Evolutionary conservation across 352 stramenopile species (phyloP).

Genomic region (Albugo laibachii): DNA sequence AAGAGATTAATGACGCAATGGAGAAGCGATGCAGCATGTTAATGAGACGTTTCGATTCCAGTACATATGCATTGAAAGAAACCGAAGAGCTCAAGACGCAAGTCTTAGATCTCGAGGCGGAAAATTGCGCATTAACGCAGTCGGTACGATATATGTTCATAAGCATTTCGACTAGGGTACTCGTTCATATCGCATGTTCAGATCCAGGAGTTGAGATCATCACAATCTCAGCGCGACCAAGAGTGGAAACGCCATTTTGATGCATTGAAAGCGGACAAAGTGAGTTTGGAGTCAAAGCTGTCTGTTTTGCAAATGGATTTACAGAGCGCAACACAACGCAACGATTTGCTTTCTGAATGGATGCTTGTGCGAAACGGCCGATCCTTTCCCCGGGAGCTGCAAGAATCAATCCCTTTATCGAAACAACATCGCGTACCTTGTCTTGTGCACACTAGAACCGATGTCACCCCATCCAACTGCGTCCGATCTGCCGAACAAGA

Average conservation of each 20-base stretch:
- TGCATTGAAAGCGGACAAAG: conserved; percentile 22
- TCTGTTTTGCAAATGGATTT: conserved; percentile 39
- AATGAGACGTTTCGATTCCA: conserved; percentile 38
- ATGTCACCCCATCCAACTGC: not conserved
- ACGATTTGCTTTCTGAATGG: conserved; percentile 53
- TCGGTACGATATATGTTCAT: conserved; percentile 4
- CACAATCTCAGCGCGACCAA: conserved; percentile 35
- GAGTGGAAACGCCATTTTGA: conserved; percentile 42
- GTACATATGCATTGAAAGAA: conserved; percentile 19
- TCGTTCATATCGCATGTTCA: conserved; percentile 3
- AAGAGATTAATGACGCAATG: conserved; percentile 51
- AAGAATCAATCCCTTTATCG: not conserved
- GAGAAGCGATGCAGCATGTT: conserved; percentile 51
- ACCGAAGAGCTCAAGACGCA: conserved; percentile 44
- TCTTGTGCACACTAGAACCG: not conserved
- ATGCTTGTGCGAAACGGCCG: conserved; percentile 61
- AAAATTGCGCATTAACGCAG: conserved; percentile 49
- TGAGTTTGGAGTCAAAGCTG: conserved; percentile 18
- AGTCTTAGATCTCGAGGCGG: conserved; percentile 31
- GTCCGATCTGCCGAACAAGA: not conserved
- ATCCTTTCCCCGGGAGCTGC: conserved; percentile 5
- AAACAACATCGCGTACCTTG: conserved; percentile 1
- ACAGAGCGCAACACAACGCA: conserved; percentile 29
- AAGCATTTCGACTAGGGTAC: too few species aligned
- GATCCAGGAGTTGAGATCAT: conserved; percentile 52